Percentiles rank a stretch among this genome's conserved stretches.
Conservation (phyloP, 495 filamentous ascomycete genomes). For the Daldinia childiae region DNA sequence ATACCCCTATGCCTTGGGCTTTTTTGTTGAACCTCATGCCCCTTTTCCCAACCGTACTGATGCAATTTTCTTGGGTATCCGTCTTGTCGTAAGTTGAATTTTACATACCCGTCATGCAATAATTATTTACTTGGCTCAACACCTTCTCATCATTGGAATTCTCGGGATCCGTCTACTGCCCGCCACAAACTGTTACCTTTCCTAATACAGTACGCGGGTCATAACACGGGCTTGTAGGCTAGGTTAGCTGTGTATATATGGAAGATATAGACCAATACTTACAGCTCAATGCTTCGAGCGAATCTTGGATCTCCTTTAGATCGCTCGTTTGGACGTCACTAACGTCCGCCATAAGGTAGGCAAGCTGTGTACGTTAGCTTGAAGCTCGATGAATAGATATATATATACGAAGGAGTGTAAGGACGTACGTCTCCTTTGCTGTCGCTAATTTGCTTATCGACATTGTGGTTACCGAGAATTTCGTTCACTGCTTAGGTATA, state of each 20-base stretch:
- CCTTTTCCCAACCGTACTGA: constrained; percentile 47
- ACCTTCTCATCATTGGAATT: background rate
- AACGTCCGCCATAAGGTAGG: constrained; percentile 98
- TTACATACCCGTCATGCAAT: constrained; percentile 33
- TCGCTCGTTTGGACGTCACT: constrained; percentile 80
- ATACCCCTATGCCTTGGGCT: constrained; percentile 24
- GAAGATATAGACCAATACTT: constrained; percentile 51
- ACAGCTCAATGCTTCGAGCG: constrained; percentile 83
- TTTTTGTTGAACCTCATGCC: constrained; percentile 60
- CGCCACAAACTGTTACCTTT: constrained; percentile 25
- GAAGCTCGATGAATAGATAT: background rate
- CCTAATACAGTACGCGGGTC: constrained; percentile 86
- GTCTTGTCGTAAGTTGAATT: constrained; percentile 38
- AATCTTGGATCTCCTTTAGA: constrained; percentile 85
- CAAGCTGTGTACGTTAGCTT: constrained; percentile 63
- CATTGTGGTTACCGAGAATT: constrained; percentile 92
- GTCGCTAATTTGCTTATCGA: constrained; percentile 98
- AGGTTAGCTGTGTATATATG: constrained; percentile 24
- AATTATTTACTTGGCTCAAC: constrained; percentile 29
- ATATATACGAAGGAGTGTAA: background rate
- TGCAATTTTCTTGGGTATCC: constrained; percentile 45
- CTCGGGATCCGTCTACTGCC: background rate
- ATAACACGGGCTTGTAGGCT: constrained; percentile 73
- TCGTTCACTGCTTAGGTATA: constrained; percentile 74
- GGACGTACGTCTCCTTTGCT: constrained; percentile 82